Percentiles rank a stretch among this genome's conserved stretches.
phyloP scores from a whole-genome alignment of 192 early-diverging fungal genomes.

The Mortierella antarctica region DNA sequence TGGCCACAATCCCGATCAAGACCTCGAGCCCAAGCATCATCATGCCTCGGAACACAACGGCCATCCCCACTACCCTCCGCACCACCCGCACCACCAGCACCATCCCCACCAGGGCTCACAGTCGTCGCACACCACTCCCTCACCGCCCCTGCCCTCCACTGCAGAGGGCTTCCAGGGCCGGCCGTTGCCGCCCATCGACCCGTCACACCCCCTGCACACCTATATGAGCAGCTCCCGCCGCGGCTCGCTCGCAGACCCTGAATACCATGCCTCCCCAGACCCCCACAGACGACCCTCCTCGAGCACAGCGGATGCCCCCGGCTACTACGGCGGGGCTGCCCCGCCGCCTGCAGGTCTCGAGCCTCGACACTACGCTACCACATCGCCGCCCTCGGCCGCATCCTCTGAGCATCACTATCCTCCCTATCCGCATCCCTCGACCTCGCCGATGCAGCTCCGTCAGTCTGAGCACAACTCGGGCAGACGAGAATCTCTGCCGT shows the following conservation, averaged over 20 bases:
- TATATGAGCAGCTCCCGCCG: conserved; percentile 46
- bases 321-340: neutral
- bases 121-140: conserved; percentile 26
- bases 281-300: conserved; percentile 17
- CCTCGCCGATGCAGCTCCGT: conserved; percentile 51
- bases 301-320: conserved; percentile 7
- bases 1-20: neutral
- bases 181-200: conserved; percentile 41
- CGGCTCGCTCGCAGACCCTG: conserved; percentile 37
- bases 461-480: conserved; percentile 44
- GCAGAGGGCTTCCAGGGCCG: conserved; percentile 42
- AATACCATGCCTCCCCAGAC: conserved; percentile 16
- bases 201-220: conserved; percentile 32
- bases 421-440: conserved; percentile 35
- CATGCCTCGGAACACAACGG: neutral
- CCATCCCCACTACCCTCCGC: neutral
- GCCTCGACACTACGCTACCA: conserved; percentile 16
- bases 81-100: conserved; percentile 1
- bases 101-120: conserved; percentile 14
- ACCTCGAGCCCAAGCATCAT: neutral
- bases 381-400: conserved; percentile 9
- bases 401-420: conserved; percentile 23
- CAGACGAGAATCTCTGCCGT: conserved; percentile 45
- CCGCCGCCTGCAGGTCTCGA: neutral
- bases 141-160: conserved; percentile 41